Evolutionary conservation across 495 filamentous ascomycete species (phyloP).

Genomic region (Penicillium taxi): DNA sequence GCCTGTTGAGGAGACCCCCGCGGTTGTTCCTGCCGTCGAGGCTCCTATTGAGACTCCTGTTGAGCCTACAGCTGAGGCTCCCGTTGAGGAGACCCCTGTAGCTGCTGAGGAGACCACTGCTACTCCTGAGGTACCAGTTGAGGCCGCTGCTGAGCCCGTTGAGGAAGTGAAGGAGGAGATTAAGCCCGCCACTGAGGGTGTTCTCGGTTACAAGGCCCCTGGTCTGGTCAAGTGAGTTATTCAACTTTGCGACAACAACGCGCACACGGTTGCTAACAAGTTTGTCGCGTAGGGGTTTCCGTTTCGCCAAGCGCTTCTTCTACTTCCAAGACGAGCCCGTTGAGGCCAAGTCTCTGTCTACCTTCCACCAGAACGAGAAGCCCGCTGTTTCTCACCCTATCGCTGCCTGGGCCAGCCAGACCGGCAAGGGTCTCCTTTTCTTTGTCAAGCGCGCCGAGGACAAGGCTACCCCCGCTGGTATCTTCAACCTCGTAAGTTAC

Average conservation of each 20-base stretch:
- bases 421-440: conserved; percentile 92
- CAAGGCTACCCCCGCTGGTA: conserved; percentile 69
- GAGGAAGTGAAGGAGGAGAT: conserved; percentile 36
- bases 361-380: conserved; percentile 84
- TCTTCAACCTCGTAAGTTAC: conserved; percentile 71
- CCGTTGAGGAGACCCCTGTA: conserved; percentile 30
- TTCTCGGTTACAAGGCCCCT: conserved; percentile 77
- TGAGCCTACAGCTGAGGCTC: conserved; percentile 31
- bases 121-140: conserved; percentile 23
- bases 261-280: conserved; percentile 7
- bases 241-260: conserved; percentile 1
- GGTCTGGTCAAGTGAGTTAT: conserved; percentile 81
- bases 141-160: conserved; percentile 41
- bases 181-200: conserved; percentile 55
- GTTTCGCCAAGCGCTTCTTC: conserved; percentile 76
- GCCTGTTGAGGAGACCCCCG: conserved; percentile 42
- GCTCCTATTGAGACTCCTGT: conserved; percentile 28
- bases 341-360: conserved; percentile 60
- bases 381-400: conserved; percentile 63
- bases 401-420: conserved; percentile 82
- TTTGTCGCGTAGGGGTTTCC: conserved; percentile 43
- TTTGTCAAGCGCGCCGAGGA: conserved; percentile 78
- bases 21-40: conserved; percentile 31
- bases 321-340: conserved; percentile 84
- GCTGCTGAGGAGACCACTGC: conserved; percentile 31